Percentiles rank a stretch among this genome's conserved stretches.
phyloP scores from a whole-genome alignment of 2,329 filamentous ascomycete species.

The Xenoacremonium recifei region DNA sequence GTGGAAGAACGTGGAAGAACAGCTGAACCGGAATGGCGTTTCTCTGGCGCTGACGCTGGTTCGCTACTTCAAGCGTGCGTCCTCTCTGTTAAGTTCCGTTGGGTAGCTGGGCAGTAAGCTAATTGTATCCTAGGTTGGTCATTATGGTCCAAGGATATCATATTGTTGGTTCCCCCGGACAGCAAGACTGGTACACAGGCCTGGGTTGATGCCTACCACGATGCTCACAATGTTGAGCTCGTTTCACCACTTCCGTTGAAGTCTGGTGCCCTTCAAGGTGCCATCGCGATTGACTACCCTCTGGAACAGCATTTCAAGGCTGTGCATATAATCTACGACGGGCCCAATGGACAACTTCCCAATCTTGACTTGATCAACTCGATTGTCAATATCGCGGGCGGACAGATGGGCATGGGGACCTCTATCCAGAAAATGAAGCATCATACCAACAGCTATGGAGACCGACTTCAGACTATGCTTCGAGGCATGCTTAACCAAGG shows the following conservation, averaged over 20 bases:
- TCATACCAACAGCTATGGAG: constrained; percentile 73
- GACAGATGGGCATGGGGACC: constrained; percentile 87
- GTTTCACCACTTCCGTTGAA: constrained; percentile 82
- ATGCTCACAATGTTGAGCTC: constrained; percentile 70
- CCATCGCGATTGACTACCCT: constrained; percentile 89
- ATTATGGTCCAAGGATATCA: constrained; percentile 98
- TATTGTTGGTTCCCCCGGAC: constrained; percentile 85
- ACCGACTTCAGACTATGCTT: constrained; percentile 83
- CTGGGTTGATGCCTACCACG: constrained; percentile 97
- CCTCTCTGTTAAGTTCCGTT: neutral
- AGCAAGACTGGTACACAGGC: constrained; percentile 89
- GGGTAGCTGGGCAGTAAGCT: constrained; percentile 9
- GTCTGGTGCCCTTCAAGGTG: constrained; percentile 89
- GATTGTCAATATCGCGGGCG: constrained; percentile 79
- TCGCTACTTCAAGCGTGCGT: constrained; percentile 84
- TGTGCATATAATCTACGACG: constrained; percentile 90
- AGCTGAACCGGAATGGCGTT: constrained; percentile 83
- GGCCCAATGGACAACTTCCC: constrained; percentile 90
- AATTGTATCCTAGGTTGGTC: constrained; percentile 69
- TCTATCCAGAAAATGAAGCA: constrained; percentile 87
- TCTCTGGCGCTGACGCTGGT: constrained; percentile 82
- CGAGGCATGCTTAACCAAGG: constrained; percentile 92
- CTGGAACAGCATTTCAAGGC: constrained; percentile 82
- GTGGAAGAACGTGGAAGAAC: constrained; percentile 77
- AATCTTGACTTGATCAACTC: constrained; percentile 97